Base-by-base conservation (phyloP, 2,329 filamentous ascomycete species). In the Colletotrichum sp. region DNA sequence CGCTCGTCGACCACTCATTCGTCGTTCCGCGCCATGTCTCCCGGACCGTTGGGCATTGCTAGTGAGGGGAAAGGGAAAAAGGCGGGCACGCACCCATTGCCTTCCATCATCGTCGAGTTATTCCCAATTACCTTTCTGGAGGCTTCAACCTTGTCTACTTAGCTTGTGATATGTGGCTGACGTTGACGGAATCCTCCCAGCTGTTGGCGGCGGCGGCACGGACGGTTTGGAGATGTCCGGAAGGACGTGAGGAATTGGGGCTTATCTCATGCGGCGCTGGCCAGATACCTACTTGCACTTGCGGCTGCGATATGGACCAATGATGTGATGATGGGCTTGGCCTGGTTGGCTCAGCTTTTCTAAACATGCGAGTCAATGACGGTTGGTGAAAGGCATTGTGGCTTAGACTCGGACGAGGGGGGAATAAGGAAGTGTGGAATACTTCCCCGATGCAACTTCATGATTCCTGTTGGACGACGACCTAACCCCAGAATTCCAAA, bases 141-240 rank as follows among this genome's bases (percentile, higher is more conserved):
- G 54, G 24, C 54, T 57, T 27, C 24, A 57, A 57, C 33, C 59
- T 47, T 24, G 31, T 33, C 47, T 43, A n/a, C 16, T 16, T 62
- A 38, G 65, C 57, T 69, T 63, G 57, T 69, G 70, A 72, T 69
- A 34, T 63, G 71, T 73, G 63, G 71, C 71, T 73, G 68, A 67
- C 71, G 57, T 71, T 51, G 66, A 68, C 67, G 62, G 69, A 33
- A 38, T 69, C 27, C 15, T 27, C 54, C 62, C 21, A 65, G 38
- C 43, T 51, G 43, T 51, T 51, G 43, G 43, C 43, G 43, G 43
- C 33, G 15, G 43, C 33, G 15, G 63, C 71, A 73, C 71, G 71
- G 71, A 71, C 71, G 71, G 61, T 71, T 71, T 73, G 71, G 71
- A 73, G 71, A 73, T 73, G 71, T 73, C 71, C 71, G 71, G 62